Conservation (phyloP, 306 rosid genomes). For the Glycine tomentella region DNA sequence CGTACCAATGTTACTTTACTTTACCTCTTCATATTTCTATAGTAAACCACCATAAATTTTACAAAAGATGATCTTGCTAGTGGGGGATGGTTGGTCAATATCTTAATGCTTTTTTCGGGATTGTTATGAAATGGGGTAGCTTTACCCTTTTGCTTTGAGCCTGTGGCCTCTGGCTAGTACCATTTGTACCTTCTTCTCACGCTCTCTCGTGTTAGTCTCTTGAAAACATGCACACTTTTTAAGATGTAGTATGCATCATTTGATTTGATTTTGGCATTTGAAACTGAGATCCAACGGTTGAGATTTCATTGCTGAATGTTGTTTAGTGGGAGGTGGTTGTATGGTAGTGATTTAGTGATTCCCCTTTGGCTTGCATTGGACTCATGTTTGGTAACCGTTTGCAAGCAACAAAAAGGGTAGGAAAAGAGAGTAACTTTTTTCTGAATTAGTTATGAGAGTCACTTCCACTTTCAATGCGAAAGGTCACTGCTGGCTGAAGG, state of each 20-base stretch:
- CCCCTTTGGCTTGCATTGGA: slow-evolving; percentile 44
- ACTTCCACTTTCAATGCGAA: neutral
- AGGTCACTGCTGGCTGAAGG: slow-evolving; percentile 55
- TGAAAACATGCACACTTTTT: slow-evolving; percentile 42
- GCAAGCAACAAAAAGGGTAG: slow-evolving; percentile 37
- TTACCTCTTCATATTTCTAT: slow-evolving; percentile 12
- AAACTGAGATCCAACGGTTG: slow-evolving; percentile 20
- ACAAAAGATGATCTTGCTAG: slow-evolving; percentile 12
- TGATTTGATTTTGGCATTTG: slow-evolving; percentile 33
- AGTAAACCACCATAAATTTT: slow-evolving; percentile 9
- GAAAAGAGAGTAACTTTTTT: slow-evolving; percentile 48
- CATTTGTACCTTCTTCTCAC: slow-evolving; percentile 41
- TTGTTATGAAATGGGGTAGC: slow-evolving; percentile 46
- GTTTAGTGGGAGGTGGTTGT: neutral
- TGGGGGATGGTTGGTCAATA: slow-evolving; percentile 49
- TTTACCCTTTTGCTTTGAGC: slow-evolving; percentile 51
- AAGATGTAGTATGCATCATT: slow-evolving; percentile 34
- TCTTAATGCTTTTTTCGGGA: slow-evolving; percentile 51
- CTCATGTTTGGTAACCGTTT: neutral
- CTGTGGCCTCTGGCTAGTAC: slow-evolving; percentile 38
- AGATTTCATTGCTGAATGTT: neutral
- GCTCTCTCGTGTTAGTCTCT: slow-evolving; percentile 46
- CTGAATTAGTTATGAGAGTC: slow-evolving; percentile 15
- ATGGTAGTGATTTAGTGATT: neutral
- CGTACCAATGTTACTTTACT: slow-evolving; percentile 23